phyloP scores from a whole-genome alignment of 2,329 filamentous ascomycete species.

The Paecilomyces sp. region DNA sequence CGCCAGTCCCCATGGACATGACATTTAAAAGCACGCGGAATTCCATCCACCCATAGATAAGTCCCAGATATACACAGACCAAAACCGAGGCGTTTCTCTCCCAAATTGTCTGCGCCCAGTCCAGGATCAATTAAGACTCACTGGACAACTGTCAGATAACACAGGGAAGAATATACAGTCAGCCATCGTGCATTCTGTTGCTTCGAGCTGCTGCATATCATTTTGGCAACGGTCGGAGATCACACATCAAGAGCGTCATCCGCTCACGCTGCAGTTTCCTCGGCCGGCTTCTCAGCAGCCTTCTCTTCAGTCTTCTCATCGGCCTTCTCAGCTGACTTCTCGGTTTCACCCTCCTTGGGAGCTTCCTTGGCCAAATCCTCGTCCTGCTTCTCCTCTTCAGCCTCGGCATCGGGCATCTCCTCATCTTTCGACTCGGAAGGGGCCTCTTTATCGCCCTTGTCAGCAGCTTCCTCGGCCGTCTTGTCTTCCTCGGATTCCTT shows the following conservation, averaged over 20 bases:
- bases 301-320: background rate
- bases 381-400: constrained; percentile 27
- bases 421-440: constrained; percentile 25
- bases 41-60: background rate
- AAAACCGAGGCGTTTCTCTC: constrained; percentile 1
- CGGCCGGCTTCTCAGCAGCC: background rate
- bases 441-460: constrained; percentile 22
- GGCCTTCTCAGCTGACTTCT: background rate
- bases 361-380: constrained; percentile 14
- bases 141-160: background rate
- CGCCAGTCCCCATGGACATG: constrained; percentile 16
- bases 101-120: background rate
- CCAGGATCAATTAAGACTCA: background rate
- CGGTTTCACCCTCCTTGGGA: constrained; percentile 8
- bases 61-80: background rate
- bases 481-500: constrained; percentile 27
- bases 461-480: constrained; percentile 12
- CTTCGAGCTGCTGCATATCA: background rate
- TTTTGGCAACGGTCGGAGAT: background rate
- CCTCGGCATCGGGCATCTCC: constrained; percentile 31
- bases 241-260: background rate
- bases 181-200: background rate
- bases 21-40: background rate
- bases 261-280: constrained; percentile 2
- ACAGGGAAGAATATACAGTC: background rate